A percentile compares a stretch with the other conserved stretches of the same genome.
Conservation (phyloP, 140 eudicot genomes). For the Bidens hawaiensis region DNA sequence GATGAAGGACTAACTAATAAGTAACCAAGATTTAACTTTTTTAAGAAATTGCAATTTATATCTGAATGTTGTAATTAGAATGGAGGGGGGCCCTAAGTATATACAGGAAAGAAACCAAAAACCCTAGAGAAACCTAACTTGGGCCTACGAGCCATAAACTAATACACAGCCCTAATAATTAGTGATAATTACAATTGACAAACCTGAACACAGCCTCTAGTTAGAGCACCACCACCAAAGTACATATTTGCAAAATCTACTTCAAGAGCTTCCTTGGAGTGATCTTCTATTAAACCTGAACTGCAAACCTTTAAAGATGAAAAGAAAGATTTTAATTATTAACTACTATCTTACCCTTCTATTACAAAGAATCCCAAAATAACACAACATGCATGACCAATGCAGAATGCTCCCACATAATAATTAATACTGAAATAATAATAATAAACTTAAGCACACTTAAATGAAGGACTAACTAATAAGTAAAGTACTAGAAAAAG, state of each 20-base stretch:
- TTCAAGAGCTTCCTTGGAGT: slow-evolving; percentile 59
- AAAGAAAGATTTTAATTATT: neutral
- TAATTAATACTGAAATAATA: neutral
- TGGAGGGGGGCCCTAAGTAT: no score
- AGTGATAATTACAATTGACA: slow-evolving; percentile 1
- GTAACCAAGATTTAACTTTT: neutral
- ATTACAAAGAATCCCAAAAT: slow-evolving; percentile 8
- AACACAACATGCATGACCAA: neutral
- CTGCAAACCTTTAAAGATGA: slow-evolving; percentile 42
- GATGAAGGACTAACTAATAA: neutral
- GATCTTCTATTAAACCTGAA: slow-evolving; percentile 91
- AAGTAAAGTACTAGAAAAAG: no score
- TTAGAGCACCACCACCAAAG: slow-evolving; percentile 88
- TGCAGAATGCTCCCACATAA: slow-evolving; percentile 7
- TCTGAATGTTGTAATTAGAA: no score
- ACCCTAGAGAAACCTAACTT: slow-evolving; percentile 2
- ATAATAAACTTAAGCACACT: no score
- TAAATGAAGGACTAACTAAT: no score
- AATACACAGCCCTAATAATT: no score
- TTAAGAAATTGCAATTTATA: no score
- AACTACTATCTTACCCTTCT: slow-evolving; percentile 3
- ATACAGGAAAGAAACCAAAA: neutral
- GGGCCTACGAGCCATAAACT: no score
- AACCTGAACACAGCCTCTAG: slow-evolving; percentile 88
- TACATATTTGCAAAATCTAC: slow-evolving; percentile 89